Percentiles rank a stretch among this genome's conserved stretches.
phyloP scores from a whole-genome alignment of 2,329 filamentous ascomycete genomes.

The Coccinonectria pachysandricola region DNA sequence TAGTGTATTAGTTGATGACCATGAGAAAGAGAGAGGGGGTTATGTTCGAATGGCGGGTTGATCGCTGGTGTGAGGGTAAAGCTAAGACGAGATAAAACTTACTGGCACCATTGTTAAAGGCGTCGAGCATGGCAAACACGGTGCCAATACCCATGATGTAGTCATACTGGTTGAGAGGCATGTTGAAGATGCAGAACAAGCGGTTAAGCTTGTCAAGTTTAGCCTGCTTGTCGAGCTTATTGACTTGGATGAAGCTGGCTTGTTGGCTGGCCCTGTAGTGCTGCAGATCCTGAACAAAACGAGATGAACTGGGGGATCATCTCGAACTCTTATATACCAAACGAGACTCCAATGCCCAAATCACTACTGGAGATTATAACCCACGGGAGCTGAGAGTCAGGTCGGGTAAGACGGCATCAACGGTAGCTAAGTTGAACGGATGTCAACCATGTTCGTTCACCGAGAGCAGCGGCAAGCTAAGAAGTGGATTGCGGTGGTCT shows the following conservation, averaged over 20 bases:
- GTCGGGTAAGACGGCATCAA: not conserved
- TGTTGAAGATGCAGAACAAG: conserved; percentile 26
- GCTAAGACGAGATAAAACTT: conserved; percentile 25
- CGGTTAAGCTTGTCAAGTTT: not conserved
- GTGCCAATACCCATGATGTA: conserved; percentile 70
- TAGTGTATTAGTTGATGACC: not conserved
- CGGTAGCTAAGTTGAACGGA: not conserved
- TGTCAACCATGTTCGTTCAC: not conserved
- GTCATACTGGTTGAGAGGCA: conserved; percentile 52
- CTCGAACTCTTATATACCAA: not conserved
- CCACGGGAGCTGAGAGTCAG: not conserved
- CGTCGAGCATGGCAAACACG: conserved; percentile 64
- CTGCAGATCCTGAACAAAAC: not conserved
- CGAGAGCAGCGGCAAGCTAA: not conserved
- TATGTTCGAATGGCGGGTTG: too few species aligned
- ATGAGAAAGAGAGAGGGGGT: too few species aligned
- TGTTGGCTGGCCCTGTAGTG: not conserved
- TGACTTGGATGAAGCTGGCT: not conserved
- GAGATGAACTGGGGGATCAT: not conserved
- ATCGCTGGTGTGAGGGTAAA: not conserved
- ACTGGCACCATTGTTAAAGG: conserved; percentile 73
- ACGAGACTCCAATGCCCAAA: too few species aligned
- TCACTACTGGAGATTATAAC: too few species aligned
- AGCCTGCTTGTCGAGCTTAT: not conserved
- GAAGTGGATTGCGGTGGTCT: not conserved